phyloP scores from a whole-genome alignment of 371 early-diverging fungal species.

The Lichtheimia ramosa region DNA sequence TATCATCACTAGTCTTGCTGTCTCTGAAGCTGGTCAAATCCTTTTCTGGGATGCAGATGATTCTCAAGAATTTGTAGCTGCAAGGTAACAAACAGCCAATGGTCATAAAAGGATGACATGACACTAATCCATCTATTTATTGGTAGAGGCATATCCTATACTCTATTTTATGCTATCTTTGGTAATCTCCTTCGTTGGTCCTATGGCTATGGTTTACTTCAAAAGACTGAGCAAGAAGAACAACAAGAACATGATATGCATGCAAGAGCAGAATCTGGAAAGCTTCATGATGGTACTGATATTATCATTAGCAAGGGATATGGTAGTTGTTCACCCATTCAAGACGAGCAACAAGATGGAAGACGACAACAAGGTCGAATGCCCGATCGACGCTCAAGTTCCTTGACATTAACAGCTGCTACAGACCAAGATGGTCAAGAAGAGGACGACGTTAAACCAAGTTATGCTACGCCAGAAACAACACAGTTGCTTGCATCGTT shows the following conservation, averaged over 20 bases:
- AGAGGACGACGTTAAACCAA: too few relatives aligned
- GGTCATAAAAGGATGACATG: constrained; percentile 54
- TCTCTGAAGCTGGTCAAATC: constrained; percentile 61
- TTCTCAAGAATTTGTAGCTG: constrained; percentile 61
- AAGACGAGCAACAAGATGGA: too few relatives aligned
- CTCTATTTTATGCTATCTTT: constrained; percentile 73
- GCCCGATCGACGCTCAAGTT: constrained; percentile 20
- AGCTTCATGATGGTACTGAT: too few relatives aligned
- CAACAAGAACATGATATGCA: too few relatives aligned
- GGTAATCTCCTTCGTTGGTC: constrained; percentile 78
- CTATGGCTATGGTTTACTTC: constrained; percentile 68
- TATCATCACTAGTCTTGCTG: constrained; percentile 67
- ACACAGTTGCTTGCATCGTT: constrained; percentile 5
- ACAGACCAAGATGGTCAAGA: not conserved
- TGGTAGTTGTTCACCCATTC: too few relatives aligned
- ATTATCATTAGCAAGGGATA: too few relatives aligned
- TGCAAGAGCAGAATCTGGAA: too few relatives aligned
- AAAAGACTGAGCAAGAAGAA: not conserved
- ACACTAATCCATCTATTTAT: constrained; percentile 58
- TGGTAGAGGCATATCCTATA: constrained; percentile 72
- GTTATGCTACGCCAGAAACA: not conserved
- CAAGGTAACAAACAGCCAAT: constrained; percentile 61
- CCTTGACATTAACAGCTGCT: constrained; percentile 16
- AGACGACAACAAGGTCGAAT: too few relatives aligned
- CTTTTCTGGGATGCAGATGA: constrained; percentile 63